These are phyloP conservation scores for Trypanosomatidae sp. DNA, from an alignment of 208 protist genomes.

Conservation along the genomic window DNA sequence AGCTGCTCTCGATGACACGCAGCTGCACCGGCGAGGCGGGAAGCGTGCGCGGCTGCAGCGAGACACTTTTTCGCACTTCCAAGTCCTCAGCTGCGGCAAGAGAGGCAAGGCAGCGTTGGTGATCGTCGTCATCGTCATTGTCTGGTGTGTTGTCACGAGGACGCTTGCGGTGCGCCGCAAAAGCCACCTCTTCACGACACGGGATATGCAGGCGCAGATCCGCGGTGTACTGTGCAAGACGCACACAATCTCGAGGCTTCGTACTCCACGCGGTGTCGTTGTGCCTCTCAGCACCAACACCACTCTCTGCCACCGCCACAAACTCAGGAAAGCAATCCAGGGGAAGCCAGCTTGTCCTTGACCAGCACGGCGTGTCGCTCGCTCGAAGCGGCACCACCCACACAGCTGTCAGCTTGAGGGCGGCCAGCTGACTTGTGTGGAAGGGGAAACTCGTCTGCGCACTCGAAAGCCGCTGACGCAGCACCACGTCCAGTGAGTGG, in stretches of 20 bases:
- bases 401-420: constrained; percentile 14
- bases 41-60: background rate
- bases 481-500: too few relatives aligned
- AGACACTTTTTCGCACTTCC: too few relatives aligned
- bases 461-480: background rate
- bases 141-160: background rate
- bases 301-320: background rate
- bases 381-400: constrained; percentile 33
- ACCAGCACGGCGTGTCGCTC: too few relatives aligned
- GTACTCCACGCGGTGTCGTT: too few relatives aligned
- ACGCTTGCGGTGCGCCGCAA: background rate
- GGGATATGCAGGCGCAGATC: too few relatives aligned
- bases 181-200: too few relatives aligned
- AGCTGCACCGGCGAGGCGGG: background rate
- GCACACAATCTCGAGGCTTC: too few relatives aligned
- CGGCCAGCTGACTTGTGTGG: too few relatives aligned
- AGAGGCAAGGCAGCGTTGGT: background rate
- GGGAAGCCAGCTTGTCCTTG: background rate
- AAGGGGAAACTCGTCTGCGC: too few relatives aligned
- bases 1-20: constrained; percentile 6
- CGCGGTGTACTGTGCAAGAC: too few relatives aligned
- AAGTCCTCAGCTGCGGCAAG: background rate
- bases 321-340: background rate
- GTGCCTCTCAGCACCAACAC: too few relatives aligned
- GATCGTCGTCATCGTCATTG: background rate